Base-by-base conservation (phyloP, 2,329 filamentous ascomycete genomes). In the Diaporthe ilicicola region DNA sequence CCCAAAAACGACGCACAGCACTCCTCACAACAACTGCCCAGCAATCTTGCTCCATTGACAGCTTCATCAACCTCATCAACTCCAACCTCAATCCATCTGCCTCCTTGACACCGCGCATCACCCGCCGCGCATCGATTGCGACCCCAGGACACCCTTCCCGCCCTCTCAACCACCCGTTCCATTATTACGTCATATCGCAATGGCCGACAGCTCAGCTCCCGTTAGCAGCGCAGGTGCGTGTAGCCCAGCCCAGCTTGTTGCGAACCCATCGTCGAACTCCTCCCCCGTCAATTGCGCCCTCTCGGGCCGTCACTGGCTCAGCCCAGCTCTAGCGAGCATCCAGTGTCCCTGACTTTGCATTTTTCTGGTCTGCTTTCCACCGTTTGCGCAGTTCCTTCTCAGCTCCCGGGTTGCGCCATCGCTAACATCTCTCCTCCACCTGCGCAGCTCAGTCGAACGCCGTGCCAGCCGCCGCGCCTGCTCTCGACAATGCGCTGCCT, bases 181-280 rank as follows among this genome's bases (percentile, higher is more conserved):
- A 61, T 42, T 50, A 70, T 72, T 73, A 73, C 72, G 72, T 73
- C 72, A 73, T 64, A 24, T 72, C 72, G 70, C 67, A 56, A 73
- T 73, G 72, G 72, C 71, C 69, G 69, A 72, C 70, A 62, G 46
- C 50, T 62, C 67, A 70, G 62, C 70, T 65, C 51, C 71, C 70
- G 54, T 68, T 50, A 67, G 61, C 72, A 72, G 64, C 67, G 62
- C 70, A 68, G 72, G 72, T 73, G 67, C 62, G 72, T 72, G 19
- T 50, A 48, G 44, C 59, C 59, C 42, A 50, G 46, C 69, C 59
- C 54, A 50, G 44, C 42, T 54, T 54, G 39, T 65, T 29, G 44
- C 69, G 19, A 50, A 5, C 9, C 50, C 37, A 13, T 71, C 54
- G 13, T 55, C 39, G 37, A n/a, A 46, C 22, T 13, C 32, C 9